Evolutionary conservation across 1,284 basidiomycete species (phyloP), one percentile per base, ranked within the genome.

Genomic region (Apiotrichum domesticum): DNA sequence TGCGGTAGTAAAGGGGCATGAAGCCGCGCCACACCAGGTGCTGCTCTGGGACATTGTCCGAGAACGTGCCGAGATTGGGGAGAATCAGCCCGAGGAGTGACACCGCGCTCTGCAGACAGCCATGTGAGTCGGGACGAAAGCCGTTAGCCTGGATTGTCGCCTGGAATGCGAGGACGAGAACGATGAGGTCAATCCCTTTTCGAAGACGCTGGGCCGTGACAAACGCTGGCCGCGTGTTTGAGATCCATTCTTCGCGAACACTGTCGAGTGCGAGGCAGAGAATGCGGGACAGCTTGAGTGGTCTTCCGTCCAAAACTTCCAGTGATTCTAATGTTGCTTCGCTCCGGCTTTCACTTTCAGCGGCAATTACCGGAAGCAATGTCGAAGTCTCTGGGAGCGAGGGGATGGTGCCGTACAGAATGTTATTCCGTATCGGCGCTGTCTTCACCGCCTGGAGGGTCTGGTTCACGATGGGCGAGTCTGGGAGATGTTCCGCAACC

Each of bases 111-210:
- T 56, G 54, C 0, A 72, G 48, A 35, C 61, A 67, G 0, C 54
- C 55, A 4, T 47, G 42, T 1, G 51, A 14, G 42, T 74, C 71
- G 1, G 65, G 55, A 1, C 80, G 77, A 2, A 81, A 82, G 6
- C 86, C 86, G 56, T 88, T 88, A 54, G 83, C 63, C 8, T 80
- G 69, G 6, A 92, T 80, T 0, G 83, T 67, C 0, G 82, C 82
- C 69, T 92, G 87, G 64, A 87, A 92, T 21, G 78, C 76, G 1
- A 94, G 72, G 1, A 84, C 80, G 0, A 80, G 75, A 4, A 89
- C 78, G 1, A 84, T 81, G 14, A 87, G 73, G 66, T 94, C 90
- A 42, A 94, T 68, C 4, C 82, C 79, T 37, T 81, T 80, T 11
- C 88, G 83, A 3, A 85, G 79, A 45, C 79, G 80, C 66, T 88